Evolutionary conservation across 1,284 basidiomycete species (phyloP).

Genomic region (Irpex sp.): DNA sequence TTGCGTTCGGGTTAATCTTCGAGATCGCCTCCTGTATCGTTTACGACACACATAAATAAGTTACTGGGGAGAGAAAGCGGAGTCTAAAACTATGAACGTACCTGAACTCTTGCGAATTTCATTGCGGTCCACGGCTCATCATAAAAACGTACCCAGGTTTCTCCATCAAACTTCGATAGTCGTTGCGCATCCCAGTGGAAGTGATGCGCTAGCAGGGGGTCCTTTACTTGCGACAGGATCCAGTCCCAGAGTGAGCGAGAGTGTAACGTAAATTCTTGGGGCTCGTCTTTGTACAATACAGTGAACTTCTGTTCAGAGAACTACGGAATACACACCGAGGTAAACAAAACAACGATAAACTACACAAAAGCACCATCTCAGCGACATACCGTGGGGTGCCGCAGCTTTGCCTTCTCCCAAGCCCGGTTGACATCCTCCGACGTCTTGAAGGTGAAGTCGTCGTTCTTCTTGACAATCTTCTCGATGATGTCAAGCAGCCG

Average conservation of each 20-base stretch:
- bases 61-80: no score
- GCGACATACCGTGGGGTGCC: slow-evolving; percentile 5
- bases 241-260: slow-evolving; percentile 25
- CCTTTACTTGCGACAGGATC: slow-evolving; percentile 19
- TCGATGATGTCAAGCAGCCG: slow-evolving; percentile 2
- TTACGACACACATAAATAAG: no score
- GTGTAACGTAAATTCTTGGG: slow-evolving; percentile 11
- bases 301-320: slow-evolving; percentile 9
- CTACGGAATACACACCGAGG: slow-evolving; percentile 8
- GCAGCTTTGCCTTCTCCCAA: slow-evolving; percentile 3
- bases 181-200: slow-evolving; percentile 26
- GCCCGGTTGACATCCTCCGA: neutral
- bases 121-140: slow-evolving; percentile 30
- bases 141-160: slow-evolving; percentile 19
- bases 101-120: slow-evolving; percentile 23
- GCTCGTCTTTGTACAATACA: slow-evolving; percentile 29
- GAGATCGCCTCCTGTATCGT: slow-evolving; percentile 6
- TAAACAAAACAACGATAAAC: neutral
- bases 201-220: slow-evolving; percentile 20
- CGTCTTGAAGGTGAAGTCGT: neutral
- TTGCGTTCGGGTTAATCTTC: slow-evolving; percentile 18
- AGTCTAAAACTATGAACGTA: slow-evolving; percentile 10
- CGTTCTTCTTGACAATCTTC: neutral
- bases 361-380: neutral
- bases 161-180: slow-evolving; percentile 21